phyloP scores from a whole-genome alignment of 331 rosid species.

The Prunus yedoensis region DNA sequence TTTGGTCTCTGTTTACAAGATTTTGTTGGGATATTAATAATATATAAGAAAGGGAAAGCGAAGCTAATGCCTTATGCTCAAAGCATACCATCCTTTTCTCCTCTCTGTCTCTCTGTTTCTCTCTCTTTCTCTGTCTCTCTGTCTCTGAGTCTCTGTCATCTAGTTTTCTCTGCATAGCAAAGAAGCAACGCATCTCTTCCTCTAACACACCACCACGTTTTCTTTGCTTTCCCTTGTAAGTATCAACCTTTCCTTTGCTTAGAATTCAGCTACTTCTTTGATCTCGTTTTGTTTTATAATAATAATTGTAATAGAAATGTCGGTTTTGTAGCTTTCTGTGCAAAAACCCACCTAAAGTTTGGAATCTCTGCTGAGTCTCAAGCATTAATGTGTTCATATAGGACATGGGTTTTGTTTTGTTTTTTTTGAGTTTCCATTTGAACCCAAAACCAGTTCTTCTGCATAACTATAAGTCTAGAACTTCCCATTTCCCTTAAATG shows the following conservation, averaged over 20 bases:
- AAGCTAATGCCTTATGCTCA: conserved; percentile 65
- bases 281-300: conserved; percentile 10
- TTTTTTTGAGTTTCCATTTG: conserved; percentile 32
- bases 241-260: conserved; percentile 59
- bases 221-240: conserved; percentile 70
- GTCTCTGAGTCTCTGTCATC: not conserved
- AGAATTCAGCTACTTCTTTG: conserved; percentile 43
- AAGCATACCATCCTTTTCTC: conserved; percentile 45
- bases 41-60: conserved; percentile 10
- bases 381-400: conserved; percentile 44
- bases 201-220: conserved; percentile 37
- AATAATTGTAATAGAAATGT: conserved; percentile 29
- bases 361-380: conserved; percentile 46
- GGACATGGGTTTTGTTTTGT: conserved; percentile 21
- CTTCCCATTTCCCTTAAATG: conserved; percentile 20
- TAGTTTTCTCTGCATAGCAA: conserved; percentile 45
- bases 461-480: not conserved
- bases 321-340: conserved; percentile 49
- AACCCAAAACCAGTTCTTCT: conserved; percentile 12
- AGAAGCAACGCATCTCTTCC: conserved; percentile 71
- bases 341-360: conserved; percentile 53
- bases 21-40: conserved; percentile 32
- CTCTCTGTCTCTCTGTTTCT: conserved; percentile 10
- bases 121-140: conserved; percentile 17
- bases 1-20: conserved; percentile 14